A percentile compares a stretch with the other conserved stretches of the same genome.
phyloP scores from a whole-genome alignment of 805 yeast species.

The Pichia scutulata region DNA sequence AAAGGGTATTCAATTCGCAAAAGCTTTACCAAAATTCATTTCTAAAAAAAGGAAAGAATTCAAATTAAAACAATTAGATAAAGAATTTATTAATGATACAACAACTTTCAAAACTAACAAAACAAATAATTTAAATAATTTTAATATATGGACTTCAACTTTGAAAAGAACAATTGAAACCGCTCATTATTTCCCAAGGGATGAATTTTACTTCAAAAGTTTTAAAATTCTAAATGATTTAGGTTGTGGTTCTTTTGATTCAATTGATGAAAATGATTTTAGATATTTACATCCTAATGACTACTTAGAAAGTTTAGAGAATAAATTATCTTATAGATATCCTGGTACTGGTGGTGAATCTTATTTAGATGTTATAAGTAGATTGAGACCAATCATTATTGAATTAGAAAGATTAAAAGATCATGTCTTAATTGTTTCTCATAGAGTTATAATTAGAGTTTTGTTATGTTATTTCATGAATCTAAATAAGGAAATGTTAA shows the following conservation, averaged over 20 bases:
- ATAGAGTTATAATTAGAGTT: constrained; percentile 29
- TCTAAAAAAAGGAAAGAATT: constrained; percentile 29
- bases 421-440: constrained; percentile 29
- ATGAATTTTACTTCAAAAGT: constrained; percentile 25
- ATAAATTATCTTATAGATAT: constrained; percentile 27
- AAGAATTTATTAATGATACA: constrained; percentile 26
- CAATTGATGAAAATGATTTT: constrained; percentile 26
- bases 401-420: constrained; percentile 30
- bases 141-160: constrained; percentile 31
- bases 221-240: constrained; percentile 30
- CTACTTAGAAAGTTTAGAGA: constrained; percentile 23
- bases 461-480: constrained; percentile 32
- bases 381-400: constrained; percentile 29
- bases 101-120: constrained; percentile 16
- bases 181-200: constrained; percentile 24
- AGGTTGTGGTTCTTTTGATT: constrained; percentile 29
- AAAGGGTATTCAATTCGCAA: constrained; percentile 27
- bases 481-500: constrained; percentile 29
- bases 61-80: constrained; percentile 27
- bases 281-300: constrained; percentile 21
- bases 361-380: constrained; percentile 29
- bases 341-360: constrained; percentile 35
- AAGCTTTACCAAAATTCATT: constrained; percentile 30
- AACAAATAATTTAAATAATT: constrained; percentile 8
- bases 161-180: constrained; percentile 28